phyloP scores from a whole-genome alignment of 2,329 filamentous ascomycete species.

The Triangularia setosa region DNA sequence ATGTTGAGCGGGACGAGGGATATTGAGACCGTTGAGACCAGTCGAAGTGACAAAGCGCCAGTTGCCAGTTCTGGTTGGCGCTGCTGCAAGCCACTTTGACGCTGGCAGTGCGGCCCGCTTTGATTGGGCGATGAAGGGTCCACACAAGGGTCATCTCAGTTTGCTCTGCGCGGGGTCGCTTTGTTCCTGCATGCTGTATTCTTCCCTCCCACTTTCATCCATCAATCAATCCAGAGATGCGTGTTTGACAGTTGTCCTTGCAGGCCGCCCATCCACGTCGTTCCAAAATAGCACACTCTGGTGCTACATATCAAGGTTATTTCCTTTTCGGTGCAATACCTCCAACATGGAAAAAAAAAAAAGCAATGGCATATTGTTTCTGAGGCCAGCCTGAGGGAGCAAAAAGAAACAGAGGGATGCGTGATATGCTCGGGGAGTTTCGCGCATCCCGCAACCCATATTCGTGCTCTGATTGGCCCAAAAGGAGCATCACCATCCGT shows the following conservation, averaged over 20 bases:
- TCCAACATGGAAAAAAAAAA: not conserved
- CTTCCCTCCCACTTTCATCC: not conserved
- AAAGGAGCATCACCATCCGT: not conserved
- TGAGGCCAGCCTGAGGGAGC: not conserved
- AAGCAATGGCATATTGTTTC: not conserved
- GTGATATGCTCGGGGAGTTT: not conserved
- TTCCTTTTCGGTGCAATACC: not conserved
- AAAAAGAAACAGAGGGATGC: not conserved
- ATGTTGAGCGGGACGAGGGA: not conserved
- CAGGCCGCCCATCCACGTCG: not conserved
- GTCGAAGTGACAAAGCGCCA: not conserved
- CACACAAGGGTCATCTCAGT: not conserved
- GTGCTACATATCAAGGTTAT: not conserved
- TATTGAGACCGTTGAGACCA: not conserved
- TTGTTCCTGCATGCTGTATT: conserved; percentile 9
- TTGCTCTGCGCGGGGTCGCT: conserved; percentile 10
- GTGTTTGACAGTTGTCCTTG: not conserved
- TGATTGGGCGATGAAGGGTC: not conserved
- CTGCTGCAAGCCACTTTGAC: conserved; percentile 8
- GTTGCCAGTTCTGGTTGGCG: not conserved
- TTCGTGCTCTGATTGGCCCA: not conserved
- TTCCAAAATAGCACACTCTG: not conserved
- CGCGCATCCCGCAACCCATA: not conserved
- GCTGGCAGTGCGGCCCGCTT: conserved; percentile 1
- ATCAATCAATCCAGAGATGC: not conserved